Base-by-base conservation (phyloP, 352 stramenopile genomes). In the Phytophthora meadii region DNA sequence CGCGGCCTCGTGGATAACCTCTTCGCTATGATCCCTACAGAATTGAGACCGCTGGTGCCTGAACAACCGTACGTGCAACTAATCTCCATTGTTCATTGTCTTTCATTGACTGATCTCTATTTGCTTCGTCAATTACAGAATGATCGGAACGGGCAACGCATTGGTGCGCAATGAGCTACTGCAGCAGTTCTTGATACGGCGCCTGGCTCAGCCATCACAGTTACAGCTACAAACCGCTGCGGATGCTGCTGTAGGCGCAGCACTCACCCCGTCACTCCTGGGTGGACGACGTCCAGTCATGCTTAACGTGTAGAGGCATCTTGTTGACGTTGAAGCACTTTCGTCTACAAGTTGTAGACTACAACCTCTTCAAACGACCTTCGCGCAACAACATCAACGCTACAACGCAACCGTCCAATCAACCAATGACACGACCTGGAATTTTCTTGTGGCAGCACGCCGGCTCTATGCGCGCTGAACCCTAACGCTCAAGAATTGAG, bases 131-230 rank as follows among this genome's bases (percentile, higher is more conserved):
- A 56, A 27, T 54, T 52, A 34, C 47, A 95, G 84, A 22, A 76
- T 91, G 69, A 84, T 95, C 41, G 84, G 82, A 3, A 93, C 83
- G 1, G 84, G 84, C 53, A 93, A 89, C 36, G 87, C 84, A 1
- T 68, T 93, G 11, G 59, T 91, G 28, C 71, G 74, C 15, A 95
- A 93, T 46, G 62, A 75, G 34, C 53, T 93, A 24, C 65, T 93
- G 46, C 83, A 89, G 53, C 58, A 62, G 24, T 92, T 81, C 52
- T 49, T 92, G 4, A 25, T 56, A 5, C 39, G 75, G 17, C 64
- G 62, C 11, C 69, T 92, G 17, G 55, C 45, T 44, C 65, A 88
- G 17, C 55, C 68, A 1, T 59, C 39, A 5, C 58, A 73, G 27
- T 32, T 92, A 15, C 40, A 62, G 40, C 53, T 90, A 30, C 81